Base-by-base conservation (phyloP, 2,329 filamentous ascomycete genomes). In the Teratosphaeria destructans region DNA sequence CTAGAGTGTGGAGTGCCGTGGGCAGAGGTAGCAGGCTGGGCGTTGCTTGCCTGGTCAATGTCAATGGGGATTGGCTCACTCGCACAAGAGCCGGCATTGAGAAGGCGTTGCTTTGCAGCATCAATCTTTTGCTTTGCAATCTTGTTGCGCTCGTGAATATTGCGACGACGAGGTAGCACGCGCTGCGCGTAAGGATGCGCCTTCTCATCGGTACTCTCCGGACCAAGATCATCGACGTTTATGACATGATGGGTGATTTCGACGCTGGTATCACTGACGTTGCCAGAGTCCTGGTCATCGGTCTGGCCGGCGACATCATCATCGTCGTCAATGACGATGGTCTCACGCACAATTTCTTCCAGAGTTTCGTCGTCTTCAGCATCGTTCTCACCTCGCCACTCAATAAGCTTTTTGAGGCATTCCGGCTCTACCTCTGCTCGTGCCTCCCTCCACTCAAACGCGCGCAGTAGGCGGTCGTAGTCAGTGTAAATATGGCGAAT, bases 271-370 rank as follows among this genome's bases (percentile, higher is more conserved):
- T 71, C 69, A 58, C 67, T 69, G 35, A 55, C 59, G 55, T 68
- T 64, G 47, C 61, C 66, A 39, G 59, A 37, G 56, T 66, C 64
- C 43, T 67, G 63, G 16, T 65, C 65, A 57, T 68, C 65, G 34
- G 60, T 59, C 55, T 62, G 61, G 54, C 59, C 75, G 56, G 74
- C 74, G 52, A 77, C 75, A 57, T 74, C 75, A 52, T 82, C 80
- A 57, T 85, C 81, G 64, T 84, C 82, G 57, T 83, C 82, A 59
- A 86, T 81, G 57, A 85, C 79, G 65, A 86, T 85, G 60, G 85
- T 81, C 70, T 86, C 84, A 56, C 82, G 80, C 57, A 86, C 82
- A 34, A 84, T 81, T 64, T 85, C 82, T 67, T 85, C 82, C 26
- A 85, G 74, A 57, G 82, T 81, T 29, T 68, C 63, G 56, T 71